phyloP scores from a whole-genome alignment of 148 eudicot genomes.

The Spergularia bocconei region DNA sequence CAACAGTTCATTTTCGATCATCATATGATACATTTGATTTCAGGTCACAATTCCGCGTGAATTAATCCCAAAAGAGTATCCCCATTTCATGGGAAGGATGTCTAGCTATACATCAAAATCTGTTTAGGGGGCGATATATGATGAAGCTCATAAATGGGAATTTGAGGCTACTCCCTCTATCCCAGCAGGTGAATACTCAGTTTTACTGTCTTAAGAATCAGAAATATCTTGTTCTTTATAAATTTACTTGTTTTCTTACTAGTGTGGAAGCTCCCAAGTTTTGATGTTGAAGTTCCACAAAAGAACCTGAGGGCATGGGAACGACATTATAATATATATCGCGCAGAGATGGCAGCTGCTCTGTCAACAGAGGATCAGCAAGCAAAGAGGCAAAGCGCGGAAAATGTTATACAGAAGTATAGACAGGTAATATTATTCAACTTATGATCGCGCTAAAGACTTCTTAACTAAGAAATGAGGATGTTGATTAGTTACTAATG shows the following conservation, averaged over 20 bases:
- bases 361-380: slow-evolving; percentile 1
- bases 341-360: slow-evolving; percentile 42
- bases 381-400: slow-evolving; percentile 28
- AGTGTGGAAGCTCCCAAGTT: slow-evolving; percentile 42
- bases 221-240: too few relatives aligned
- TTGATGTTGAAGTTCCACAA: slow-evolving; percentile 38
- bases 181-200: neutral
- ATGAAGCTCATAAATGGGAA: slow-evolving; percentile 26
- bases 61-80: slow-evolving; percentile 35
- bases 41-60: slow-evolving; percentile 46
- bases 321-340: slow-evolving; percentile 31
- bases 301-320: slow-evolving; percentile 34
- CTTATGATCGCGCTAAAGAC: too few relatives aligned
- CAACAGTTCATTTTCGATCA: neutral
- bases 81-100: slow-evolving; percentile 50
- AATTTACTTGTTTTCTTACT: slow-evolving; percentile 18
- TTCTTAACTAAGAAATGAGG: too few relatives aligned
- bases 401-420: slow-evolving; percentile 34
- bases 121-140: slow-evolving; percentile 48
- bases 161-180: slow-evolving; percentile 10
- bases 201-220: neutral
- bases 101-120: slow-evolving; percentile 44
- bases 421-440: slow-evolving; percentile 35
- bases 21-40: neutral
- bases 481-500: too few relatives aligned